These are phyloP conservation scores for Nitzschia inconspicua DNA, from an alignment of 108 stramenopile genomes.

Conservation along the genomic window DNA sequence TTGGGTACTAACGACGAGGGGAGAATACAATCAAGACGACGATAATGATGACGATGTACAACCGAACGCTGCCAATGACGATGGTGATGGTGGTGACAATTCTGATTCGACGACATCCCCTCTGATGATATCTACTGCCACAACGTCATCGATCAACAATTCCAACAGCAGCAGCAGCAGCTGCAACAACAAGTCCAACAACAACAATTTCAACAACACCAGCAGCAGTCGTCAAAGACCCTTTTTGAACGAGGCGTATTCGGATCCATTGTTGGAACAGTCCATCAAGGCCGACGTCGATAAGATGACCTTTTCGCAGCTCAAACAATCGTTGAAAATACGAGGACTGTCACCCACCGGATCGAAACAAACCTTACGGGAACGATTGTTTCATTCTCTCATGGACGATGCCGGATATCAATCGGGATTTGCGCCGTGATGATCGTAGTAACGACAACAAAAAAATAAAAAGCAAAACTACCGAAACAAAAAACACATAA, in stretches of 20 bases:
- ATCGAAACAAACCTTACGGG: conserved; percentile 55
- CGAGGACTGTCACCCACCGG: conserved; percentile 49
- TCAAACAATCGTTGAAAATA: conserved; percentile 50
- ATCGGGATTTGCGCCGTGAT: conserved; percentile 26
- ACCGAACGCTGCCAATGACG: background rate
- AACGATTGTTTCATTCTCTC: conserved; percentile 54
- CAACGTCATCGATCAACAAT: background rate
- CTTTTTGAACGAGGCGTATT: conserved; percentile 5
- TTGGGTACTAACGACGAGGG: background rate
- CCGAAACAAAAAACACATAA: no score
- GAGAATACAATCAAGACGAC: background rate
- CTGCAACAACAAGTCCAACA: no score
- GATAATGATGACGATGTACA: background rate
- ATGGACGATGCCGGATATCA: conserved; percentile 48
- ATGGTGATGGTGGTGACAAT: no score
- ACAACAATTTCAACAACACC: background rate
- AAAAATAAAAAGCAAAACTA: no score
- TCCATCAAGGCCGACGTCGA: conserved; percentile 47
- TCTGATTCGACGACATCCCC: no score
- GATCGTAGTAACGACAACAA: no score
- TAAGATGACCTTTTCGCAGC: conserved; percentile 46
- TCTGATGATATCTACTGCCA: no score
- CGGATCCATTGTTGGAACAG: conserved; percentile 37
- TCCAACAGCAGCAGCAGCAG: background rate
- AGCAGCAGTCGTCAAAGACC: background rate